Base-by-base conservation (phyloP, 1,284 basidiomycete genomes). In the Puccinia coronata region DNA sequence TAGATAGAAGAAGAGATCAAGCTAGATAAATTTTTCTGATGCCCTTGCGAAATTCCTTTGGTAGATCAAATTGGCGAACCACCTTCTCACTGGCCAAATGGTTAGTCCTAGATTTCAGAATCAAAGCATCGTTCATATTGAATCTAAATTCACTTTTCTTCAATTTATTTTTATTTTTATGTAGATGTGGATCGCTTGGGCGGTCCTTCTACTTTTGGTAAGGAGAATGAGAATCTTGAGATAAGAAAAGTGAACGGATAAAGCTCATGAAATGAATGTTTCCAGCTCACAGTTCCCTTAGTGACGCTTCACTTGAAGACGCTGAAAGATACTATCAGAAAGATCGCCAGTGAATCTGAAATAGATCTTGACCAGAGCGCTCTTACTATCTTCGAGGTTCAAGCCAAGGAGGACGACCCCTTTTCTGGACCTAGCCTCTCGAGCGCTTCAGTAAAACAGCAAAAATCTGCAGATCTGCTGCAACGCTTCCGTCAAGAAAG, bases 101-200 rank as follows among this genome's bases (percentile, higher is more conserved):
- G 71, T 73, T 16, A 55, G 51, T 73, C n/a, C 51, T 1, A 12
- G 39, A 18, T 9, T 61, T 36, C 18, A 34, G 25, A 41, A n/a
- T 61, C 1, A 9, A 41, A n/a, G 1, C 6, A 18, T 41, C n/a
- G 11, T 2, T 39, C 14, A 41, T 2, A n/a, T 41, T 8, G 36
- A 6, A 16, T n/a, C 18, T 20, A 31, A 8, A 49, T 49, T 31
- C 39, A 43, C 43, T 47, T 47, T 49, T 49, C 31, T 28, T 51
- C 8, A 25, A 25, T 20, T 16, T 43, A 11, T 70, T 41, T 39
- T 5, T 63, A 23, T 39, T 34, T 5, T 34, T 9, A 39, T 4
- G 3, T n/a, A 73, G 71, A 73, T 73, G 71, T 73, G 71, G 71
- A 73, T 73, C 3, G 51, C 51, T 55, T 73, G 71, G 71, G 71